Evolutionary conservation across 306 rosid species (phyloP), one percentile per base, ranked within the genome.

Genomic region (Styphnolobium japonicum): DNA sequence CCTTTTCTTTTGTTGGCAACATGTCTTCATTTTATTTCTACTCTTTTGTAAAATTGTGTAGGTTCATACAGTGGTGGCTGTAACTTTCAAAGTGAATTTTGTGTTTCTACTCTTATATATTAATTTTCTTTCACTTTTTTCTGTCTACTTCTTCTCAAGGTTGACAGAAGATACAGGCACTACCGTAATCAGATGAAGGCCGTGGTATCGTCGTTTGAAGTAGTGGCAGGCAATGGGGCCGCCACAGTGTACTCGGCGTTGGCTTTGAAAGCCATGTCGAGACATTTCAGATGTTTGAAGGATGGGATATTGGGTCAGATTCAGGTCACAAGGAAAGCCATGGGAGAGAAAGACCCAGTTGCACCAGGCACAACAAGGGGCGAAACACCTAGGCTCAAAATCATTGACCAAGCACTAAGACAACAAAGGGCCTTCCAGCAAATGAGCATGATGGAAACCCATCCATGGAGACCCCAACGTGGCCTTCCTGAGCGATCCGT

Each of bases 391-490:
- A 81, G 96, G 81, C 99, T 96, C 7, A 77, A 87, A 77, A 36
- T 88, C n/a, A 87, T 96, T 16, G 99, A 96, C 46, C 97, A 90
- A 67, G 39, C 96, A 8, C 73, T 96, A 0, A 83, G 98, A 19
- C 97, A 93, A 76, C 98, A 93, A 62, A 81, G 92, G 51, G 98
- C 97, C 0, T 93, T 91, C 34, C 99, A 96, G 33, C 99, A 96
- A 80, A 91, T 93, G 76, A 88, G 52, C 83, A 83, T 96, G 89
- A 93, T 96, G 96, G 99, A 96, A 68, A 89, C 78, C 8, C 99
- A 96, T 72, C 99, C 99, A 0, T 94, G 98, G 98, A 81, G 98
- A 25, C 98, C 98, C 42, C 98, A 94, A 70, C 98, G 98, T 14
- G 98, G 98, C 80, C 98, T 94, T 31, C 98, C 98, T 0, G 97